Percentiles rank a stretch among this genome's conserved stretches.
These are phyloP conservation scores for Penicillium coffeae DNA, from an alignment of 495 filamentous ascomycete genomes.

Conservation along the genomic window DNA sequence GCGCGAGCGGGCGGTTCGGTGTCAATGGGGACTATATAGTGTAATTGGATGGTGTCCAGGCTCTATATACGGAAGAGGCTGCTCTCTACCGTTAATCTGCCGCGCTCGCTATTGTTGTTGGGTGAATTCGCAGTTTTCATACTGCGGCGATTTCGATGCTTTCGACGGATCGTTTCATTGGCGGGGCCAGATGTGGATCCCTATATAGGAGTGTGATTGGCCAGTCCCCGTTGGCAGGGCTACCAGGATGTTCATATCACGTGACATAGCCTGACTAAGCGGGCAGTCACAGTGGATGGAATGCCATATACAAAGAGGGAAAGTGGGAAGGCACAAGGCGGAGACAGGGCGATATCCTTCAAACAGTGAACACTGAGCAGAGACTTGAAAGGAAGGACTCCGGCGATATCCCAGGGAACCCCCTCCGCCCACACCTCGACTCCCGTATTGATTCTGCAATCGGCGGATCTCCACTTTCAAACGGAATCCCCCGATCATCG, in stretches of 20 bases:
- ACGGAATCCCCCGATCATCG: slow-evolving; percentile 5
- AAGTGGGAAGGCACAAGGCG: too few relatives aligned
- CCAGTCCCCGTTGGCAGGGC: slow-evolving; percentile 19
- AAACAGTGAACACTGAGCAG: too few relatives aligned
- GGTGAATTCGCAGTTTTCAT: slow-evolving; percentile 3
- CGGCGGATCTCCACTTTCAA: slow-evolving; percentile 1
- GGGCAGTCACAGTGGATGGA: neutral
- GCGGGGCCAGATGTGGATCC: slow-evolving; percentile 8
- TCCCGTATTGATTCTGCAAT: neutral
- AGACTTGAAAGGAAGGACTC: too few relatives aligned
- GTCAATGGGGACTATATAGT: neutral
- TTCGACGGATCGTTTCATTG: slow-evolving; percentile 11
- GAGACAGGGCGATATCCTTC: neutral
- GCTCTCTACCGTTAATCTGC: neutral
- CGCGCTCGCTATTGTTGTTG: slow-evolving; percentile 7
- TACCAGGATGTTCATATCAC: slow-evolving; percentile 22
- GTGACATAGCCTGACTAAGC: slow-evolving; percentile 4
- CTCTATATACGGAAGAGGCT: neutral
- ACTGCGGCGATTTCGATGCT: slow-evolving; percentile 8
- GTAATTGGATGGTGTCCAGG: neutral
- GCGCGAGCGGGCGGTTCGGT: neutral
- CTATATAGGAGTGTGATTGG: slow-evolving; percentile 11
- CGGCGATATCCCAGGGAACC: too few relatives aligned
- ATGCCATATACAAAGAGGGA: too few relatives aligned
- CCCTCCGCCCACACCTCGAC: too few relatives aligned